These are phyloP conservation scores for Galerina marginata DNA, from an alignment of 768 basidiomycete species.

Conservation along the genomic window DNA sequence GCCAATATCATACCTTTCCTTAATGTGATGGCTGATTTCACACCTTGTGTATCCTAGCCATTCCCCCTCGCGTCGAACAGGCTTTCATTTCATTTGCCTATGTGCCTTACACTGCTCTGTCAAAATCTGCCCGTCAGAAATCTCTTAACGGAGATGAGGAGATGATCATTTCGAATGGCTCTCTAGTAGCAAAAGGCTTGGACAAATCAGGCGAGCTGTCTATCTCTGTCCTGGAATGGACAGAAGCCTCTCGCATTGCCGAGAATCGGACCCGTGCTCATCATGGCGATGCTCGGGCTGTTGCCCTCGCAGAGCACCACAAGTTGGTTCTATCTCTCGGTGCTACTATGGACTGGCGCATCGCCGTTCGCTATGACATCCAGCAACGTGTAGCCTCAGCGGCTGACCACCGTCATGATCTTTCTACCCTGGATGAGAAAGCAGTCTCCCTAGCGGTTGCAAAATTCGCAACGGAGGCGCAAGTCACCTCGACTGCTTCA, in stretches of 20 bases:
- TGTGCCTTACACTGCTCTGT: no score
- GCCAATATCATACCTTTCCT: no score
- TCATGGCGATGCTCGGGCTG: slow-evolving; percentile 17
- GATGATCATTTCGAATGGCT: no score
- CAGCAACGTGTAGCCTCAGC: slow-evolving; percentile 24
- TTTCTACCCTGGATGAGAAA: slow-evolving; percentile 12
- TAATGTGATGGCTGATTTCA: no score
- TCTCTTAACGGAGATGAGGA: no score
- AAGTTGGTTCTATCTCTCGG: slow-evolving; percentile 7
- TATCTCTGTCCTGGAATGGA: slow-evolving; percentile 24
- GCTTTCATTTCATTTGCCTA: no score
- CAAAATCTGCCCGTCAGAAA: no score
- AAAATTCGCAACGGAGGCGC: not conserved
- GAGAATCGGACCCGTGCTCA: slow-evolving; percentile 12
- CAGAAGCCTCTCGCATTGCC: not conserved
- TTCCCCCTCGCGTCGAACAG: no score
- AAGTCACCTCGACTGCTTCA: no score
- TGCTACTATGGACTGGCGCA: slow-evolving; percentile 12
- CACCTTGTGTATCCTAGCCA: no score
- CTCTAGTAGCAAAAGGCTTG: no score
- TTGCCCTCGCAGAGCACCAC: slow-evolving; percentile 19
- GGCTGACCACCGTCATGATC: slow-evolving; percentile 19
- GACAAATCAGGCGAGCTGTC: not conserved
- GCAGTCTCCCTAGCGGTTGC: not conserved
- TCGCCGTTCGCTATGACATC: slow-evolving; percentile 27